phyloP scores from a whole-genome alignment of 2,329 filamentous ascomycete species.

The Chaetothyriales sp. region DNA sequence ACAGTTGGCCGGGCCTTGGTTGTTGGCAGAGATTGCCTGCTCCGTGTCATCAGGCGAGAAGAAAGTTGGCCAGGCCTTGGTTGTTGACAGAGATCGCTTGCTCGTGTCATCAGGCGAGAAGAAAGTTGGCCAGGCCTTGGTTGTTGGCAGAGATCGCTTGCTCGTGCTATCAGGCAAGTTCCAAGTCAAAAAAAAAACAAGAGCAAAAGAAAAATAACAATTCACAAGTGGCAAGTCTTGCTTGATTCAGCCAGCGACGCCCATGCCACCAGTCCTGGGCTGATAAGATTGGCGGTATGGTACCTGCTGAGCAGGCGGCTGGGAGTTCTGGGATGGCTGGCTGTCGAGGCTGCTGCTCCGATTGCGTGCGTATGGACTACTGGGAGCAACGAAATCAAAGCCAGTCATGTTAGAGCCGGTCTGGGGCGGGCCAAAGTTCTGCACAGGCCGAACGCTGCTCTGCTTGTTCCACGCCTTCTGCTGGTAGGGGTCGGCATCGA shows the following conservation, averaged over 20 bases:
- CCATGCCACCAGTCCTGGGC: slow-evolving; percentile 14
- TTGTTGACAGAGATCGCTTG: background rate
- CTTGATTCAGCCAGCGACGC: slow-evolving; percentile 10
- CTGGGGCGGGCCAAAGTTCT: slow-evolving; percentile 19
- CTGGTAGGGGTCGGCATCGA: slow-evolving; percentile 75
- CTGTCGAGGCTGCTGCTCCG: slow-evolving; percentile 16
- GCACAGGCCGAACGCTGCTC: slow-evolving; percentile 65
- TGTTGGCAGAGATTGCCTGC: background rate
- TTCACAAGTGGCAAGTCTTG: background rate
- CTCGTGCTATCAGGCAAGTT: background rate
- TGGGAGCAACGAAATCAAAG: slow-evolving; percentile 14
- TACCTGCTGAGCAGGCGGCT: slow-evolving; percentile 9
- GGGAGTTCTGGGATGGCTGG: slow-evolving; percentile 10
- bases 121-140: background rate
- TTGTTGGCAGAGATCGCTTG: background rate
- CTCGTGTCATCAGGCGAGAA: background rate
- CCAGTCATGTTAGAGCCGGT: background rate
- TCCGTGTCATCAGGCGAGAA: background rate
- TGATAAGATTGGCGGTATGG: slow-evolving; percentile 11
- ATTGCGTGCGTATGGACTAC: slow-evolving; percentile 16
- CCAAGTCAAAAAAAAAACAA: background rate
- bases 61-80: background rate
- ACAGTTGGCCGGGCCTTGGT: background rate
- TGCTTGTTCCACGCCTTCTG: slow-evolving; percentile 64
- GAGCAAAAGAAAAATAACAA: too few relatives aligned